These are phyloP conservation scores for Trichoderma gracile DNA, from an alignment of 2,329 filamentous ascomycete species.

Conservation along the genomic window DNA sequence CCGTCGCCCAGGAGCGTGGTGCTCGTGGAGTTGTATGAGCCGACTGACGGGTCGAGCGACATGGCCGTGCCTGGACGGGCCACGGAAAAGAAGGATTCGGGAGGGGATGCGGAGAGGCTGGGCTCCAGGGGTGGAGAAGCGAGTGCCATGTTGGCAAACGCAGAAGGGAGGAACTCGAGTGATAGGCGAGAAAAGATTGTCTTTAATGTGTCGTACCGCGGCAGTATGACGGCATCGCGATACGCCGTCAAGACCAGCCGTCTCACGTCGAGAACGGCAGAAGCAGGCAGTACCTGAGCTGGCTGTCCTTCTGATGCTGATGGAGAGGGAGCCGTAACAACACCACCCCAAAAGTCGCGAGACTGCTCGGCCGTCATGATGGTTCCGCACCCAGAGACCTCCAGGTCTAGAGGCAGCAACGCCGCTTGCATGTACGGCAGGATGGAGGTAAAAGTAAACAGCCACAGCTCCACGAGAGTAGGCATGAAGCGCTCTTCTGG, in stretches of 20 bases:
- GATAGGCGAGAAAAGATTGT: conserved; percentile 86
- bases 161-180: conserved; percentile 70
- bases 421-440: conserved; percentile 94
- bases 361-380: conserved; percentile 78
- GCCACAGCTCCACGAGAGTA: conserved; percentile 89
- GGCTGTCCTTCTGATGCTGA: conserved; percentile 26
- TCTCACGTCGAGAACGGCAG: conserved; percentile 74
- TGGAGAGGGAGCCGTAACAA: conserved; percentile 49
- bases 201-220: conserved; percentile 85
- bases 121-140: conserved; percentile 55
- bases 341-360: conserved; percentile 84
- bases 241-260: conserved; percentile 84
- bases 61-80: conserved; percentile 71
- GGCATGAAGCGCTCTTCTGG: conserved; percentile 88
- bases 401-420: conserved; percentile 87
- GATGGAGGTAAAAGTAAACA: conserved; percentile 86
- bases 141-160: conserved; percentile 53
- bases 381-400: conserved; percentile 81
- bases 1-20: conserved; percentile 76
- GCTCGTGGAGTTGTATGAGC: conserved; percentile 76
- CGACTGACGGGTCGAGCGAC: conserved; percentile 71
- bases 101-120: conserved; percentile 54
- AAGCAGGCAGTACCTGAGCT: conserved; percentile 50
- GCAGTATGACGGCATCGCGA: conserved; percentile 84
- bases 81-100: conserved; percentile 48